Conservation (phyloP, 257 asterid genomes). For the Solanum neorickii region DNA sequence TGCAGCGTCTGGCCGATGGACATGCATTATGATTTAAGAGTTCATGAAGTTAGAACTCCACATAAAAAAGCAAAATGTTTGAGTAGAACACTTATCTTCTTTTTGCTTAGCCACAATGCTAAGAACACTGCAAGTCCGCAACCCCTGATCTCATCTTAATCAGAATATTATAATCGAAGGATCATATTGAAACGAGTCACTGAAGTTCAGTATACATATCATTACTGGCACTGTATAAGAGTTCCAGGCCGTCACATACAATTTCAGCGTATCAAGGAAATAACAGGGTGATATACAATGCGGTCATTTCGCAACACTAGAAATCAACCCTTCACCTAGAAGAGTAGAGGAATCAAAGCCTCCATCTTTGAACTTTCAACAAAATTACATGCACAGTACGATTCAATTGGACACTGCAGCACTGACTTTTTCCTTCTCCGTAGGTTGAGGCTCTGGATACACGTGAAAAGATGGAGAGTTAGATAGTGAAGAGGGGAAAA, state of each 20-base stretch:
- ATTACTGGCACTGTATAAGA: not conserved
- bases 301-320: not conserved
- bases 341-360: not conserved
- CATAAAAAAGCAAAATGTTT: not conserved
- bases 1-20: not conserved
- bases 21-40: not conserved
- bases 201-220: not conserved
- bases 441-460: slow-evolving; percentile 39
- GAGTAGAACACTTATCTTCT: not conserved
- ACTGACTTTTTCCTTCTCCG: slow-evolving; percentile 23
- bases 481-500: not conserved
- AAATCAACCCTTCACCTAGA: not conserved
- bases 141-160: not conserved
- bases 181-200: not conserved
- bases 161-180: not conserved
- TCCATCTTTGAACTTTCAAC: not conserved
- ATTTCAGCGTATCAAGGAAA: not conserved
- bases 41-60: not conserved
- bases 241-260: not conserved
- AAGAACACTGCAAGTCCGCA: not conserved
- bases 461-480: not conserved
- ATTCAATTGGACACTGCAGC: slow-evolving; percentile 19
- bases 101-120: not conserved
- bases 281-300: not conserved
- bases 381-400: not conserved